Conservation (phyloP, 1,284 basidiomycete genomes). For the Athelia sp. region DNA sequence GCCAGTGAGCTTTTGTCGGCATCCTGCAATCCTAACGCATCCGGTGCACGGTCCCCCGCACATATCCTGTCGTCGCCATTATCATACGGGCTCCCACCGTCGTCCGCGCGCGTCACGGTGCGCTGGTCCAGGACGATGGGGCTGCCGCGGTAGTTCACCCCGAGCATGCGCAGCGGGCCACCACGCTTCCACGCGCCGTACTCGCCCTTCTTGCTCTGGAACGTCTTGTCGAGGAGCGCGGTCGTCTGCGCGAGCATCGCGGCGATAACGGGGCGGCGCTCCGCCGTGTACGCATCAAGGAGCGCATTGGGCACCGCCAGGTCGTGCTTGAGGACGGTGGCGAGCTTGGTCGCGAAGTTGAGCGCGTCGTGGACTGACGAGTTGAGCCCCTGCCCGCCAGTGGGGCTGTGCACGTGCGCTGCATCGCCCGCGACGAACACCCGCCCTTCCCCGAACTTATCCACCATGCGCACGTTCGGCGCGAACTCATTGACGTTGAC, state of each 20-base stretch:
- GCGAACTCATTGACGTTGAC: constrained; percentile 13
- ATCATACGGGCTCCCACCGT: constrained; percentile 11
- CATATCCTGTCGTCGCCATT: constrained; percentile 18
- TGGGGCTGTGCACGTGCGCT: constrained; percentile 19
- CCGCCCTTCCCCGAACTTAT: constrained; percentile 23
- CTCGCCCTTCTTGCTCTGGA: background rate
- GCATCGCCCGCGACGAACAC: constrained; percentile 27
- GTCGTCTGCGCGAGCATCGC: constrained; percentile 33
- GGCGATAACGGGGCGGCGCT: constrained; percentile 35
- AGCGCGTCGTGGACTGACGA: constrained; percentile 10
- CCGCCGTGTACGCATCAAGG: constrained; percentile 36
- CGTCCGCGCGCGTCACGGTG: background rate
- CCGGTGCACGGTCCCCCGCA: constrained; percentile 44
- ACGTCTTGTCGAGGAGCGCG: constrained; percentile 9
- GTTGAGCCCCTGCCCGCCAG: constrained; percentile 15
- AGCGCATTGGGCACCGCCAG: constrained; percentile 16
- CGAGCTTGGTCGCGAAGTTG: constrained; percentile 45
- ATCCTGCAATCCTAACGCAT: constrained; percentile 29
- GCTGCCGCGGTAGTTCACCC: constrained; percentile 28
- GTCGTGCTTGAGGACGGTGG: constrained; percentile 32
- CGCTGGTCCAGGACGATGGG: constrained; percentile 21
- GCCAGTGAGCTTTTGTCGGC: constrained; percentile 11
- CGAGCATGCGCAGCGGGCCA: constrained; percentile 16
- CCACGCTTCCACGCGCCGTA: constrained; percentile 11
- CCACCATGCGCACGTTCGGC: constrained; percentile 26